Evolutionary conservation across 2,329 filamentous ascomycete species (phyloP), one percentile per base, ranked within the genome.

Genomic region (Aspergillus flavus): DNA sequence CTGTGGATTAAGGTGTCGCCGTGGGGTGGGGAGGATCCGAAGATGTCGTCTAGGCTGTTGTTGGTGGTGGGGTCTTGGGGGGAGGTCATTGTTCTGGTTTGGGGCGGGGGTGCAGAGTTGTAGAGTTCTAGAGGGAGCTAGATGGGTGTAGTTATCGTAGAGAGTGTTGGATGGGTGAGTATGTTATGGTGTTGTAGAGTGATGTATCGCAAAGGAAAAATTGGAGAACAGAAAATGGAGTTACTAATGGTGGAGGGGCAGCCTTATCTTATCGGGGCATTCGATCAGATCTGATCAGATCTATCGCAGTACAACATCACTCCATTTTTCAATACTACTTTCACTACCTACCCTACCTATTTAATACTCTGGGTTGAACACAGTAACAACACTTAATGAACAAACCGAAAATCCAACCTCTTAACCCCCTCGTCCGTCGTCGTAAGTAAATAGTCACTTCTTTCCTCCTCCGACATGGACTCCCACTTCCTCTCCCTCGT

Each of bases 341-440:
- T 16, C 34, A 6, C 34, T 36, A 36, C 34, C 34, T 36, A 6
- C 12, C 14, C 11, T 34, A 34, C 4, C 11, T 12, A 34, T 1
- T 5, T 12, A 2, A 36, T 36, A 36, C 14, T 16, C 14, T 16
- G 14, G 16, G 6, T 5, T 36, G 6, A 12, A 5, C 14, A 3
- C 6, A 2, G 34, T 36, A 36, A 36, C 6, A 5, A 12, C 5
- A 6, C 12, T 43, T n/a, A 68, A 57, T 68, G 66, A 14, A 63
- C 66, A 57, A 69, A 69, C 23, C 64, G 45, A 48, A 69, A 69
- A 61, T 69, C 64, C 23, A 68, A 43, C 30, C 63, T 52, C 69
- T 82, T 81, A 58, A 80, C 82, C n/a, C 83, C 83, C 58, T 79
- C 73, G 30, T 81, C 76, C 30, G 71, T 78, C 4, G 80, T 82